phyloP scores from a whole-genome alignment of 345 rosid species.

The Hypericum androsaemum region DNA sequence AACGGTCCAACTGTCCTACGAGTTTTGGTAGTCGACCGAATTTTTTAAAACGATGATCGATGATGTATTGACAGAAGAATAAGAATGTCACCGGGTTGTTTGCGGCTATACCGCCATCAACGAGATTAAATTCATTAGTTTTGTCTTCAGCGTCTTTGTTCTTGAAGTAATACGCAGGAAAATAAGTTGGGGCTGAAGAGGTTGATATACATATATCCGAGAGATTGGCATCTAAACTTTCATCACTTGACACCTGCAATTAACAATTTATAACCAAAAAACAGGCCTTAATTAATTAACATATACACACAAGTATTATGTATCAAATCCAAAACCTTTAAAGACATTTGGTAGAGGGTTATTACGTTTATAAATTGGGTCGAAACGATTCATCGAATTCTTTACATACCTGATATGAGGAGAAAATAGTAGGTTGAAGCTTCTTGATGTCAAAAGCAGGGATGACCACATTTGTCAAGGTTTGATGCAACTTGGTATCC shows the following conservation, averaged over 20 bases:
- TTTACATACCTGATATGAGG: slow-evolving; percentile 40
- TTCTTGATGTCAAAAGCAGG: slow-evolving; percentile 63
- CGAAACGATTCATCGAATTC: neutral
- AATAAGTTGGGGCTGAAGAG: slow-evolving; percentile 63
- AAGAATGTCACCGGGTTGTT: slow-evolving; percentile 46
- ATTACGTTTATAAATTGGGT: neutral
- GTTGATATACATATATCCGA: slow-evolving; percentile 63
- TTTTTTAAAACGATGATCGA: too few relatives aligned
- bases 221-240: slow-evolving; percentile 38
- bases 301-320: too few relatives aligned
- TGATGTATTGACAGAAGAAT: too few relatives aligned
- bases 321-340: too few relatives aligned
- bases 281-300: neutral
- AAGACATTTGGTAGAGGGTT: too few relatives aligned
- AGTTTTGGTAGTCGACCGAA: too few relatives aligned
- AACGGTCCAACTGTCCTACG: too few relatives aligned
- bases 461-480: slow-evolving; percentile 51
- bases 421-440: slow-evolving; percentile 59
- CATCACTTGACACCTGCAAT: slow-evolving; percentile 21
- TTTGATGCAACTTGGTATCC: slow-evolving; percentile 40
- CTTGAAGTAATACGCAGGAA: slow-evolving; percentile 49
- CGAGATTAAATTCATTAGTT: slow-evolving; percentile 42
- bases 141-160: slow-evolving; percentile 35
- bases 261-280: neutral
- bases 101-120: slow-evolving; percentile 65